These are phyloP conservation scores for Beauveria pseudobassiana DNA, from an alignment of 2,329 filamentous ascomycete species.

Conservation along the genomic window DNA sequence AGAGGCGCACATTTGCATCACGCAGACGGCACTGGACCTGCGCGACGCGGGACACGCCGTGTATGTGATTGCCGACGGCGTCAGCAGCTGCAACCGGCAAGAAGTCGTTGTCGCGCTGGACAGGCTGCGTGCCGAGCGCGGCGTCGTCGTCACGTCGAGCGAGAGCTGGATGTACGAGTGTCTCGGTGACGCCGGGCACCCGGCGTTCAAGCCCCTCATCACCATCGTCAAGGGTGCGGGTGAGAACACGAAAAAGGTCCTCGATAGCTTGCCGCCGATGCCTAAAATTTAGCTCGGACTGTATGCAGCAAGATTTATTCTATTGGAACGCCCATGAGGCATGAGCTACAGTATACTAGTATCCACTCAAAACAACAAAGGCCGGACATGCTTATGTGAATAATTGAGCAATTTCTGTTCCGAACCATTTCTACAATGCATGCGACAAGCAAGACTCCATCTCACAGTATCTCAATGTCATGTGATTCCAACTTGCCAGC, in stretches of 20 bases:
- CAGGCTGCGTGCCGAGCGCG: conserved; percentile 61
- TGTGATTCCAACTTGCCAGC: not conserved
- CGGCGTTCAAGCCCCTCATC: conserved; percentile 67
- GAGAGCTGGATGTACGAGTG: conserved; percentile 88
- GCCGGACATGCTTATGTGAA: not conserved
- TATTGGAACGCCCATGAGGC: not conserved
- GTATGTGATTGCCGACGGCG: conserved; percentile 82
- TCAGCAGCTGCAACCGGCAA: conserved; percentile 77
- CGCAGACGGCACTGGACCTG: conserved; percentile 83
- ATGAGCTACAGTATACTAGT: not conserved
- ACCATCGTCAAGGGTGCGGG: conserved; percentile 71
- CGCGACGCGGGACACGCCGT: conserved; percentile 68
- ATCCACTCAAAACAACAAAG: not conserved
- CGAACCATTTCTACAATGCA: not conserved
- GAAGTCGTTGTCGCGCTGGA: conserved; percentile 76
- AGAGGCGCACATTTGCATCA: conserved; percentile 89
- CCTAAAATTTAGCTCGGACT: conserved; percentile 43
- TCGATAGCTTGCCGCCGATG: conserved; percentile 53
- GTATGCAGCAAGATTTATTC: not conserved
- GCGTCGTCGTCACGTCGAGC: conserved; percentile 73
- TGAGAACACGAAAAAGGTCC: conserved; percentile 59
- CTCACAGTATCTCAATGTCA: not conserved
- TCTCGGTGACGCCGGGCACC: conserved; percentile 70
- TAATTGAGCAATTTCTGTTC: not conserved
- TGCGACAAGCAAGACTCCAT: not conserved